A percentile compares a stretch with the other conserved stretches of the same genome.
Conservation (phyloP, 148 eudicot genomes). For the Chenopodium quinoa region DNA sequence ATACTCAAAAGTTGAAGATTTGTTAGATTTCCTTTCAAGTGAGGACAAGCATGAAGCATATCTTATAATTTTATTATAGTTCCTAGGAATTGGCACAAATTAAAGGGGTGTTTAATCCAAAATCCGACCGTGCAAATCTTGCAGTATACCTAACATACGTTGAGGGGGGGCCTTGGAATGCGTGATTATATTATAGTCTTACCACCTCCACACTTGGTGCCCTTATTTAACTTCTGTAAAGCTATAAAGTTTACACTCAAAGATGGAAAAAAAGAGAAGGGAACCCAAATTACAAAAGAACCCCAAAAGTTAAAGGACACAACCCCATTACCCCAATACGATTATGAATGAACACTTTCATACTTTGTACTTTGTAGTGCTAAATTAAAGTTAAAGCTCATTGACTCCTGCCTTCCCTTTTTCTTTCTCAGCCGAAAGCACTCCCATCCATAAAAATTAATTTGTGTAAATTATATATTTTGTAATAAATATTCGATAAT, state of each 20-base stretch:
- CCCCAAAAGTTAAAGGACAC: conserved; percentile 3
- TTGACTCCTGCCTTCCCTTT: background rate
- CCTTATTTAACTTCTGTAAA: background rate
- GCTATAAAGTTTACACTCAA: conserved; percentile 5
- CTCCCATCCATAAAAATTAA: background rate
- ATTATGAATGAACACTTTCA: background rate
- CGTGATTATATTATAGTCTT: conserved; percentile 20
- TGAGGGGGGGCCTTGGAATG: conserved; percentile 6
- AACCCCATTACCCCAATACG: too few species aligned
- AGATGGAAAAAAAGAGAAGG: background rate
- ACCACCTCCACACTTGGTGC: conserved; percentile 8
- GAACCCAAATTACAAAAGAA: background rate
- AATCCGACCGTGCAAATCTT: conserved; percentile 26
- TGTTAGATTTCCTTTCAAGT: background rate
- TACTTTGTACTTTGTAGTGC: too few species aligned
- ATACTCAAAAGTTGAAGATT: background rate
- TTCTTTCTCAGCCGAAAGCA: background rate
- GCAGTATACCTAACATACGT: background rate
- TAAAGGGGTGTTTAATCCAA: background rate
- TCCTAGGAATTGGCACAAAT: background rate
- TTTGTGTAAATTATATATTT: too few species aligned
- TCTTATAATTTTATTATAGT: background rate
- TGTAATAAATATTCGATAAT: too few species aligned
- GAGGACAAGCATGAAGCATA: background rate
- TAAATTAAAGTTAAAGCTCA: conserved; percentile 2